Base-by-base conservation (phyloP, 208 protist species). In the Crithidia mellificae region DNA sequence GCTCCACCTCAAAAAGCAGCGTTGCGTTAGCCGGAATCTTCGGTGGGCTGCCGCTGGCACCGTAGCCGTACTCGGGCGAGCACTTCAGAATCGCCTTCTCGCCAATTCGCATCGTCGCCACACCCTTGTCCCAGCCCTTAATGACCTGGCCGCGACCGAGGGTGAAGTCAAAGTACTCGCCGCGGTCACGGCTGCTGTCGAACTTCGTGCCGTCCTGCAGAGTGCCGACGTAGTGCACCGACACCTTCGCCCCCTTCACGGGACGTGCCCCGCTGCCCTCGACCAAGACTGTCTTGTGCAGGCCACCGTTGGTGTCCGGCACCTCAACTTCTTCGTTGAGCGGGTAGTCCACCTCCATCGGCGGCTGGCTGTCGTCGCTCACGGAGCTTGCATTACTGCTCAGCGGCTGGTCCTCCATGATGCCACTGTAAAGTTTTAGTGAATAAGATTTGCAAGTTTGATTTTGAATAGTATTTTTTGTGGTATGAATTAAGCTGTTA, bases 1-100 rank as follows among this genome's bases (percentile, higher is more conserved):
- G 76, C 69, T 96, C 90, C 61, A 98, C 87, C 63, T 98, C 92
- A 68, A 98, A 98, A 15, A 95, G 68, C 43, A 97, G 79, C 39
- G 92, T 98, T 8, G 94, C 85, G 67, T 88, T 92, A 8, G 78
- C 64, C 9, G 92, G 94, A 43, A 97, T 97, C 47, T 76, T 95
- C n/a, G 87, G 88, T 7, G 88, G 86, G 72, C 79, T 85, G 38
- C 88, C 92, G 30, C 59, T 47, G 14, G 77, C 87, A 4, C 94
- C 94, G 72, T 97, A 97, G 41, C 76, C 92, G 78, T 95, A 96
- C 27, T 91, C 87, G 0, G 90, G 72, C 6, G 72, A 75, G 69
- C 85, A 91, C 50, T 68, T 75, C 49, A 97, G 71, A 20, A 89
- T 63, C 17, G 88, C 77, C 69, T 87, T 94, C 78, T 98, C 94